phyloP scores from a whole-genome alignment of 2,329 filamentous ascomycete genomes.

The Aspergillus chevalieri region DNA sequence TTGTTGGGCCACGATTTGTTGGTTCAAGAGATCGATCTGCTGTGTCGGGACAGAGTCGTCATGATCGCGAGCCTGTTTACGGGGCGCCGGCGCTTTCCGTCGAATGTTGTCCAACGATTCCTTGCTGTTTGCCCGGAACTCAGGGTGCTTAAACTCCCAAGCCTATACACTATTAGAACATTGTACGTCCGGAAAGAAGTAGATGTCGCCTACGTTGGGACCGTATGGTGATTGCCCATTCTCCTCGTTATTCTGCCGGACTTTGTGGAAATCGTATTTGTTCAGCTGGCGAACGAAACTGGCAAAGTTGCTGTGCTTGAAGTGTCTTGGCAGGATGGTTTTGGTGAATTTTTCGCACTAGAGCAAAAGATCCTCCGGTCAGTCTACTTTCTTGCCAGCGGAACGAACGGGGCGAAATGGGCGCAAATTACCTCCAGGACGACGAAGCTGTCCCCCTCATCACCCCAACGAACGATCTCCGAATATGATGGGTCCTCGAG shows the following conservation, averaged over 20 bases:
- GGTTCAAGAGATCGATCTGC: constrained; percentile 82
- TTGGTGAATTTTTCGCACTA: constrained; percentile 99
- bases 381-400: constrained; percentile 9
- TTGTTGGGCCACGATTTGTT: constrained; percentile 81
- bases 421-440: constrained; percentile 71
- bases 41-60: constrained; percentile 75
- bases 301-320: constrained; percentile 98
- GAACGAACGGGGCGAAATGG: constrained; percentile 5
- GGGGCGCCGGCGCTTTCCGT: constrained; percentile 84
- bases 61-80: constrained; percentile 62
- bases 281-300: constrained; percentile 94
- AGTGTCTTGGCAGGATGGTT: constrained; percentile 92
- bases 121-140: constrained; percentile 93
- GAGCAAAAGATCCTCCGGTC: constrained; percentile 6
- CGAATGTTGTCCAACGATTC: constrained; percentile 95
- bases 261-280: constrained; percentile 98
- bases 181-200: neutral
- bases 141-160: constrained; percentile 96
- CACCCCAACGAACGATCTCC: constrained; percentile 90
- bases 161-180: constrained; percentile 47
- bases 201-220: constrained; percentile 53
- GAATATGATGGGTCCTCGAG: constrained; percentile 90
- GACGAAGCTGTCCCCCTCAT: constrained; percentile 91
- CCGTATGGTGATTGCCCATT: constrained; percentile 76
- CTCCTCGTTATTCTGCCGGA: constrained; percentile 83